Conservation (phyloP, 1,284 basidiomycete genomes). For the Tilletia indica region DNA sequence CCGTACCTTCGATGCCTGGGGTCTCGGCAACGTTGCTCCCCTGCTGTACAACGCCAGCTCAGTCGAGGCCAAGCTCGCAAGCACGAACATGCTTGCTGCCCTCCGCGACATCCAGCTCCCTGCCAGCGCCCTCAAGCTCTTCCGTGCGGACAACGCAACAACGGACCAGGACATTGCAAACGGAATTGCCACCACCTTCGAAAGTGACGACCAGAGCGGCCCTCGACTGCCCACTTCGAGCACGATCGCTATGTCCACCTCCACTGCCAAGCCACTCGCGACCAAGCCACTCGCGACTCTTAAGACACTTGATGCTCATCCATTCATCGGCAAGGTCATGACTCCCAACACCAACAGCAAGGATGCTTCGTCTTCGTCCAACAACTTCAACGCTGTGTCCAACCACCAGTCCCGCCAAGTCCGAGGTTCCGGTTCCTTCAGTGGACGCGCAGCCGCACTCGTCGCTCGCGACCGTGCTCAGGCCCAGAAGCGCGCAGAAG, state of each 20-base stretch:
- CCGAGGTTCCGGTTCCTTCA: not conserved
- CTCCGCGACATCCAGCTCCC: conserved; percentile 23
- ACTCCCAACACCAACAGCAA: not conserved
- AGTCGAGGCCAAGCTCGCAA: not conserved
- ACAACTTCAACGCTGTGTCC: not conserved
- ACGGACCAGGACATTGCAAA: conserved; percentile 2
- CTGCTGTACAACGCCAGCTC: conserved; percentile 3
- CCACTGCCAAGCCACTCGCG: conserved; percentile 1
- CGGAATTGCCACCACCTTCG: conserved; percentile 9
- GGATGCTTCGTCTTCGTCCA: not conserved
- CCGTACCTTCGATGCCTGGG: conserved; percentile 44
- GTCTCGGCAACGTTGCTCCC: conserved; percentile 26
- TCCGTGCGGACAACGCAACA: conserved; percentile 17
- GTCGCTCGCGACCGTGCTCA: not conserved
- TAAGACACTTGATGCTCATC: conserved; percentile 6
- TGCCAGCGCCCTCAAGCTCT: not conserved
- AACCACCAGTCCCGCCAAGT: not conserved
- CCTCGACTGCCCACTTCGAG: not conserved
- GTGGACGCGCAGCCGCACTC: conserved; percentile 6
- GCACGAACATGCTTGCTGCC: conserved; percentile 14
- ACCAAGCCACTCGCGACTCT: conserved; percentile 6
- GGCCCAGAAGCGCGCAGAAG: not conserved
- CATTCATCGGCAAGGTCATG: conserved; percentile 16
- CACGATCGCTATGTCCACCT: not conserved
- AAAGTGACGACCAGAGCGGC: conserved; percentile 9